Percentiles rank a stretch among this genome's conserved stretches.
These are phyloP conservation scores for Macrophomina tecta DNA, from an alignment of 2,329 filamentous ascomycete species.

Conservation along the genomic window DNA sequence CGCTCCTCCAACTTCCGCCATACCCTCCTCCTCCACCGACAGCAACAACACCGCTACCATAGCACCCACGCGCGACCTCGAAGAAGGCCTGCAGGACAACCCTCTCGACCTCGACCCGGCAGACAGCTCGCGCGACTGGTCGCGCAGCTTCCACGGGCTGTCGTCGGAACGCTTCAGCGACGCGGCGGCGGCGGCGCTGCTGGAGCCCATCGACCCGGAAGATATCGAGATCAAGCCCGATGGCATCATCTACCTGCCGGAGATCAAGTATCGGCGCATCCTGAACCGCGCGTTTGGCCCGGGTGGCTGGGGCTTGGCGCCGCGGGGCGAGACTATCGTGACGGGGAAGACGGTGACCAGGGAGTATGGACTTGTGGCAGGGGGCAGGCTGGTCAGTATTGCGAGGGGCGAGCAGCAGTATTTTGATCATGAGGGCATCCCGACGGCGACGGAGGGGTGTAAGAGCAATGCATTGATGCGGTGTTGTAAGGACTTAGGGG, in stretches of 20 bases:
- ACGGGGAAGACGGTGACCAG: constrained; percentile 82
- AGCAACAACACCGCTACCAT: constrained; percentile 30
- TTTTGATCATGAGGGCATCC: constrained; percentile 87
- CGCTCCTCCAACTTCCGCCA: constrained; percentile 28
- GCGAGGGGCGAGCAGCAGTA: constrained; percentile 94
- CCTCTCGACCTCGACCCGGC: constrained; percentile 48
- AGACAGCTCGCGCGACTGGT: constrained; percentile 71
- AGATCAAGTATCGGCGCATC: constrained; percentile 96
- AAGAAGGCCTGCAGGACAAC: constrained; percentile 56
- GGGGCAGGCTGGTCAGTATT: constrained; percentile 83
- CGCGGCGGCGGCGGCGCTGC: constrained; percentile 72
- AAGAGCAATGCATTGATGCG: constrained; percentile 98
- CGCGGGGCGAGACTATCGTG: constrained; percentile 82
- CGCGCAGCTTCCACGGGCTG: constrained; percentile 81
- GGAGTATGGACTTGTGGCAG: constrained; percentile 89
- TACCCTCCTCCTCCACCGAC: constrained; percentile 36
- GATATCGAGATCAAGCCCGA: constrained; percentile 98
- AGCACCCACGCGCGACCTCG: constrained; percentile 47
- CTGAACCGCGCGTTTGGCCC: constrained; percentile 92
- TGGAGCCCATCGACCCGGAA: constrained; percentile 68
- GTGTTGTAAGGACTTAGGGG: constrained; percentile 96
- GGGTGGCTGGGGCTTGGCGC: constrained; percentile 93
- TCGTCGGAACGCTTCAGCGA: constrained; percentile 72
- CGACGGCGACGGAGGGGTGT: constrained; percentile 93
- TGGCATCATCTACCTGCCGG: constrained; percentile 92